Percentiles rank a stretch among this genome's conserved stretches.
These are phyloP conservation scores for Globisporangium viniferum DNA, from an alignment of 352 stramenopile genomes.

Conservation along the genomic window DNA sequence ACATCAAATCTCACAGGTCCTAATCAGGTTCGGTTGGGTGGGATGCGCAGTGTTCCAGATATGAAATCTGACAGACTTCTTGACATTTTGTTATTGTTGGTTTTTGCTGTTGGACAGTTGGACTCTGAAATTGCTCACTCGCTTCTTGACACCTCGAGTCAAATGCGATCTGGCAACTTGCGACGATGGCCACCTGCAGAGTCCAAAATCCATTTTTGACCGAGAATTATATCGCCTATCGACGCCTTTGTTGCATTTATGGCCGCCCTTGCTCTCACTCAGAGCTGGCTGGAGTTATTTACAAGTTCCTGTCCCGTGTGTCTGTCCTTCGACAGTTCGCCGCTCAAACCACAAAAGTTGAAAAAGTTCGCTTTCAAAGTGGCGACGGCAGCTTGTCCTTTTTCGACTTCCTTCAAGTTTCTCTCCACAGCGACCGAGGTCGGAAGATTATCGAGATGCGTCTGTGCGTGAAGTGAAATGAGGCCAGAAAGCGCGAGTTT, in stretches of 20 bases:
- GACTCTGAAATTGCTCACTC: neutral
- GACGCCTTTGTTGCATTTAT: no score
- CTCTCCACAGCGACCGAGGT: neutral
- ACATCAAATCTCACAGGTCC: neutral
- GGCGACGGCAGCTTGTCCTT: neutral
- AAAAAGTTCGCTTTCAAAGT: neutral
- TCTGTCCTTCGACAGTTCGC: neutral
- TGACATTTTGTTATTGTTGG: neutral
- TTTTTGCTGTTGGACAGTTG: slow-evolving; percentile 1
- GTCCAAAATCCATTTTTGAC: neutral
- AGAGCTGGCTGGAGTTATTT: neutral
- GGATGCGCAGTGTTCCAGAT: neutral
- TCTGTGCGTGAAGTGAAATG: neutral
- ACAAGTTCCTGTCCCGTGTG: neutral
- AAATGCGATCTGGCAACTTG: neutral
- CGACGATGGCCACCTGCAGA: neutral
- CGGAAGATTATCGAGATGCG: slow-evolving; percentile 1
- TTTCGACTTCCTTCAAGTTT: neutral
- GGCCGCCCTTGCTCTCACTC: no score
- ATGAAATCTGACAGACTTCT: neutral
- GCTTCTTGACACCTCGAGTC: neutral
- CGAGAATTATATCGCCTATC: neutral
- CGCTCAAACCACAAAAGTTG: neutral
- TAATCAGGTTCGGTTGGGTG: neutral
- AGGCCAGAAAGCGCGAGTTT: neutral